phyloP scores from a whole-genome alignment of 2,329 filamentous ascomycete species.

The Zymoseptoria brevis region DNA sequence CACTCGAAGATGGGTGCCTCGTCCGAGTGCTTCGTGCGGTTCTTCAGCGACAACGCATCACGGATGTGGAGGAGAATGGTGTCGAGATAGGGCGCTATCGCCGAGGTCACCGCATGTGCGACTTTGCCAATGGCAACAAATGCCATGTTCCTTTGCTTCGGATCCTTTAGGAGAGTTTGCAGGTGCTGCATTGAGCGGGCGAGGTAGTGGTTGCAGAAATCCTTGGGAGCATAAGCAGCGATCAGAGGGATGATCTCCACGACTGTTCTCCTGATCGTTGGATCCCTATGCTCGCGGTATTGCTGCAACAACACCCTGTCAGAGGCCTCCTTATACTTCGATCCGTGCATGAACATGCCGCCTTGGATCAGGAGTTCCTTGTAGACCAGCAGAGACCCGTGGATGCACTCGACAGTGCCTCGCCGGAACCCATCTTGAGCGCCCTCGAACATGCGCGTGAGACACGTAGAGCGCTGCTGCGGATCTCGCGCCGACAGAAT shows the following conservation, averaged over 20 bases:
- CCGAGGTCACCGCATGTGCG: constrained; percentile 89
- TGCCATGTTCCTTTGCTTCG: constrained; percentile 87
- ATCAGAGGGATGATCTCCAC: constrained; percentile 87
- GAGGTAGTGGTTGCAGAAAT: constrained; percentile 80
- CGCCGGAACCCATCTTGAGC: constrained; percentile 70
- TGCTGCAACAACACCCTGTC: constrained; percentile 70
- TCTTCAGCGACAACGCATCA: constrained; percentile 78
- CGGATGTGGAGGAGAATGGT: constrained; percentile 88
- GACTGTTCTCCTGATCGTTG: constrained; percentile 79
- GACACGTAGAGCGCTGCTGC: constrained; percentile 78
- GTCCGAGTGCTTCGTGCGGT: constrained; percentile 52
- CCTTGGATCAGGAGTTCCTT: constrained; percentile 90
- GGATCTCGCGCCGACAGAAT: constrained; percentile 92
- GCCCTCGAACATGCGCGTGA: constrained; percentile 84
- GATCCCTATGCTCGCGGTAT: constrained; percentile 86
- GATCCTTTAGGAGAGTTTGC: constrained; percentile 85
- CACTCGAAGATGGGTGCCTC: constrained; percentile 86
- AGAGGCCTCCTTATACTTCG: constrained; percentile 77
- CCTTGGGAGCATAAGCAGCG: constrained; percentile 82
- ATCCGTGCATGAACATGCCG: constrained; percentile 97
- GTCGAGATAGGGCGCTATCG: constrained; percentile 90
- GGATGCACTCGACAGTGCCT: constrained; percentile 77
- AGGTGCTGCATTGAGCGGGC: constrained; percentile 97
- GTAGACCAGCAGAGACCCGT: constrained; percentile 87
- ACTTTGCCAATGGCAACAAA: constrained; percentile 95